Base-by-base conservation (phyloP, 306 rosid genomes). In the Cicer bijugum region DNA sequence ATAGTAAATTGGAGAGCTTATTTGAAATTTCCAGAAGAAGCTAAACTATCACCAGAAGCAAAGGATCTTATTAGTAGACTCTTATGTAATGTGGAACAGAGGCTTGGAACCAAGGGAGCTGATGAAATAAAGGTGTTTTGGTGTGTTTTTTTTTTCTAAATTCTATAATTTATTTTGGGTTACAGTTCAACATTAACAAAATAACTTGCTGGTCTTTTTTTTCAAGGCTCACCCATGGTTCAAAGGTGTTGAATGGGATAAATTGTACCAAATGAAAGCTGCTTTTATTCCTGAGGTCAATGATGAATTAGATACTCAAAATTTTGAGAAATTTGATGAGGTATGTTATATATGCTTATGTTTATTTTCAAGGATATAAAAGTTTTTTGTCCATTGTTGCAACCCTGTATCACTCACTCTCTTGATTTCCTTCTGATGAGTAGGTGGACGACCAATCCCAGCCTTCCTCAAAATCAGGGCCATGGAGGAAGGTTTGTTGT, bases 271-370 rank as follows among this genome's bases (percentile, higher is more conserved):
- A 62, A 91, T 90, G 85, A 88, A 86, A 82, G 99, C 99, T 79
- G 99, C 97, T 80, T 95, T 95, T 82, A 88, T 95, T 82, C 99
- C 99, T 12, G 97, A 94, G 88, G 99, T 94, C 87, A 91, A 89
- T 61, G 96, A 84, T 79, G 99, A 91, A 84, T 80, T 94, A 72
- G 99, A 94, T 83, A 94, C 99, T 84, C 99, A 94, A 83, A 95
- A 95, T 80, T 95, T 95, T 84, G 97, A 95, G 86, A 95, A 95
- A 89, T 95, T 95, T 84, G 97, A 95, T 45, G 99, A 92, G 97
- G 99, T 95, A 84, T 19, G 38, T 74, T 20, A 4, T 75, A 1
- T 57, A 69, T 47, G 57, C 46, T 42, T 50, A 57, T 47, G 57
- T 52, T 42, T 50, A 57, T 77, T 53, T 53, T 65, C 35, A 14